Percentiles rank a stretch among this genome's conserved stretches.
phyloP scores from a whole-genome alignment of 805 yeast genomes.

The Sugiyamaella americana region DNA sequence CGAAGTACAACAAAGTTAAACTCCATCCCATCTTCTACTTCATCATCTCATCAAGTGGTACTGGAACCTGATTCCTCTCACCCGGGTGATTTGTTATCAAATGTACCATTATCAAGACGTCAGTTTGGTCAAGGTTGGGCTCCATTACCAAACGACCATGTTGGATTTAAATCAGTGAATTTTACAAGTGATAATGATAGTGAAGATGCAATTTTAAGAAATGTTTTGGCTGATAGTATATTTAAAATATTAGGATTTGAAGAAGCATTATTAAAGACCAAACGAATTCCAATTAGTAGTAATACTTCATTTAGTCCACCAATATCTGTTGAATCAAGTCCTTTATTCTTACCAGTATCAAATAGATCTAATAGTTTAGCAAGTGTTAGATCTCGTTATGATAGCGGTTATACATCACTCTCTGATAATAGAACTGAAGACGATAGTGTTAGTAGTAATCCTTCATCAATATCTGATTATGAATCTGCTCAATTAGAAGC shows the following conservation, averaged over 20 bases:
- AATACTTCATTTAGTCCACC: background rate
- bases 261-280: constrained; percentile 22
- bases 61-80: constrained; percentile 41
- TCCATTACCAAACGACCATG: constrained; percentile 1
- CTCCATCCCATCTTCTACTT: constrained; percentile 4
- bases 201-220: constrained; percentile 57
- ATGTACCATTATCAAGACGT: constrained; percentile 48
- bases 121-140: constrained; percentile 11
- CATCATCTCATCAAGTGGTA: constrained; percentile 21
- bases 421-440: constrained; percentile 1
- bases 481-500: constrained; percentile 17
- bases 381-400: background rate
- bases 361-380: background rate
- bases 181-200: constrained; percentile 61
- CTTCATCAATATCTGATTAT: constrained; percentile 4
- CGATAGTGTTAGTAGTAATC: constrained; percentile 1
- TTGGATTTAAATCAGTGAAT: constrained; percentile 16
- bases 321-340: constrained; percentile 20
- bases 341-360: constrained; percentile 12
- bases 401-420: background rate
- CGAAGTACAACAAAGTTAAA: constrained; percentile 9
- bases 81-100: constrained; percentile 82
- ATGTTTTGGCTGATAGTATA: constrained; percentile 65
- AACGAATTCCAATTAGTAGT: background rate
- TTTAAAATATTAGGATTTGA: constrained; percentile 63